Conservation (phyloP, 2,329 filamentous ascomycete species). For the Aspergillus quadrilineatus region DNA sequence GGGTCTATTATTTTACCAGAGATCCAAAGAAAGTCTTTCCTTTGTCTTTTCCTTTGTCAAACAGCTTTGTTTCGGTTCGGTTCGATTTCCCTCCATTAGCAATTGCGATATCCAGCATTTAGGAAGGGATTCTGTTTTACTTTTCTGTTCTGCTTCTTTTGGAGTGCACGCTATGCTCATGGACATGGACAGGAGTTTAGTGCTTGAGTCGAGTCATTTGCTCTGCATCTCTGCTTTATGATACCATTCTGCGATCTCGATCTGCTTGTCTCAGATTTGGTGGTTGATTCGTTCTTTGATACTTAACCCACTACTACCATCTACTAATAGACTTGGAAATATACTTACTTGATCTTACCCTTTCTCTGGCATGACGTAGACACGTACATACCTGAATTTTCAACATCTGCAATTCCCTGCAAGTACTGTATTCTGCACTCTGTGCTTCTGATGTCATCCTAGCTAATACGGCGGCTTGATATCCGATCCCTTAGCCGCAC, state of each 20-base stretch:
- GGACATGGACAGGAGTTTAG: constrained; percentile 17
- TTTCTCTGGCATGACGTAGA: not conserved
- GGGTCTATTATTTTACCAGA: not conserved
- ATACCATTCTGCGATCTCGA: constrained; percentile 39
- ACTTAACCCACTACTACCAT: constrained; percentile 18
- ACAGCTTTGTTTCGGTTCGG: constrained; percentile 13
- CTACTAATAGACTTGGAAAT: constrained; percentile 14
- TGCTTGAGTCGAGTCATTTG: constrained; percentile 21
- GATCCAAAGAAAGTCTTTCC: constrained; percentile 21
- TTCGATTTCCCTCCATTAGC: constrained; percentile 6
- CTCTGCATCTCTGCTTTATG: constrained; percentile 32
- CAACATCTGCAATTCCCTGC: too few relatives aligned
- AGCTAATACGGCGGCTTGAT: not conserved
- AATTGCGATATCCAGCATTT: constrained; percentile 14
- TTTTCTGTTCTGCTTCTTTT: constrained; percentile 4
- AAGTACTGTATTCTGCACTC: too few relatives aligned
- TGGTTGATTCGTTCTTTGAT: constrained; percentile 25
- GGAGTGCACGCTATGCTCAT: constrained; percentile 21
- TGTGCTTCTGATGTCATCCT: too few relatives aligned
- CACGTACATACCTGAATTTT: not conserved
- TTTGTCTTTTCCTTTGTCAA: constrained; percentile 20
- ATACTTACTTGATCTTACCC: not conserved
- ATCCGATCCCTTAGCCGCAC: not conserved
- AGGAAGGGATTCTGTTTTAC: constrained; percentile 27
- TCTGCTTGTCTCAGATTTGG: constrained; percentile 14